phyloP scores from a whole-genome alignment of 305 asterid genomes.

The Fraxinus nigra region DNA sequence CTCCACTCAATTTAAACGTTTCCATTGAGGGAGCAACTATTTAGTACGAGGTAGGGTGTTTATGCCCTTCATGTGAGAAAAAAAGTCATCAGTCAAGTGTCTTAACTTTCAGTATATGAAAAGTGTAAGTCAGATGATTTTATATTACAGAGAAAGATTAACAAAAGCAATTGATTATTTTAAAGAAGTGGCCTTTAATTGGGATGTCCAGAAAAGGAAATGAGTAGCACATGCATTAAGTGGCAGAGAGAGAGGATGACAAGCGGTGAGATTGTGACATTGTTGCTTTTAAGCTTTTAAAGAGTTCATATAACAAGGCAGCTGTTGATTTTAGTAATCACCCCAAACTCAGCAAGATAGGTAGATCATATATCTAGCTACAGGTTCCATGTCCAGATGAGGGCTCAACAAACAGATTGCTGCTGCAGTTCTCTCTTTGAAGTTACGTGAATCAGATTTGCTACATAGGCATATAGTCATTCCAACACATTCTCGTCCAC shows the following conservation, averaged over 20 bases:
- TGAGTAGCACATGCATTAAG: neutral
- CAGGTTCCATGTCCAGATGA: neutral
- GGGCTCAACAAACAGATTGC: neutral
- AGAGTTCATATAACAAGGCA: constrained; percentile 1
- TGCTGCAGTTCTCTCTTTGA: neutral
- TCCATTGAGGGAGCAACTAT: neutral
- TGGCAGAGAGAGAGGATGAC: neutral
- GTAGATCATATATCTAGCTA: neutral
- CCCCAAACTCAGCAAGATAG: constrained; percentile 1
- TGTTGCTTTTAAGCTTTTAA: neutral
- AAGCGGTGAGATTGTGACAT: neutral
- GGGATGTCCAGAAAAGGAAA: neutral
- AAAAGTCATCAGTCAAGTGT: neutral
- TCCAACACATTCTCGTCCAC: neutral
- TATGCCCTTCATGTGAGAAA: neutral
- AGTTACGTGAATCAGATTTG: neutral
- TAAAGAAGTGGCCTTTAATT: neutral
- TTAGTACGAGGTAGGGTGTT: neutral
- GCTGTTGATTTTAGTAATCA: neutral
- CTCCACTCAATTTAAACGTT: neutral
- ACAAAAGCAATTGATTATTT: neutral
- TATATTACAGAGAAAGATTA: neutral
- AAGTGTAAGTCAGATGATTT: neutral
- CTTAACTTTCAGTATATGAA: neutral
- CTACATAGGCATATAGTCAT: neutral